Conservation (phyloP, 139 green algal genomes). For the Helicosporidium sp. region DNA sequence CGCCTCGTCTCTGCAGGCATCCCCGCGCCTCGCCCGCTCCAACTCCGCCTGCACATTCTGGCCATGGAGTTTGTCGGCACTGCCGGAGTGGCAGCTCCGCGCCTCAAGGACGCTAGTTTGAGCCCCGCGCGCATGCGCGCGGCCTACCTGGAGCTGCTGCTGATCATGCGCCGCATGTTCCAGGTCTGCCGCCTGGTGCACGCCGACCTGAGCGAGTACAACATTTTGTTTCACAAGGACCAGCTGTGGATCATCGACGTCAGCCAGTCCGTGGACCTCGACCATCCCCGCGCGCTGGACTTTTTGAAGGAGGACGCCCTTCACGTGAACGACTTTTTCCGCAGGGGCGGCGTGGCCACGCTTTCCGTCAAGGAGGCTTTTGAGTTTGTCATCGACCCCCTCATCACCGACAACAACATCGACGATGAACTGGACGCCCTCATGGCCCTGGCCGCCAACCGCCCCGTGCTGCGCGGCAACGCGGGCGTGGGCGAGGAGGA, state of each 20-base stretch:
- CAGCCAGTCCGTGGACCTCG: slow-evolving; percentile 85
- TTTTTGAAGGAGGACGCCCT: slow-evolving; percentile 86
- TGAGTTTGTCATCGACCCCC: slow-evolving; percentile 86
- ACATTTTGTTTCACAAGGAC: slow-evolving; percentile 55
- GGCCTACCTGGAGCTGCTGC: slow-evolving; percentile 53
- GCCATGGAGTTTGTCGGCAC: slow-evolving; percentile 82
- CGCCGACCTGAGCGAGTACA: slow-evolving; percentile 92
- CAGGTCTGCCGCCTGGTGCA: slow-evolving; percentile 84
- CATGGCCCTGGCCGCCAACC: slow-evolving; percentile 27
- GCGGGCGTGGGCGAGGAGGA: too few species aligned
- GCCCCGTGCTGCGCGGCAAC: slow-evolving; percentile 1
- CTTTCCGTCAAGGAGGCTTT: slow-evolving; percentile 82
- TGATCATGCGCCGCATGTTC: slow-evolving; percentile 59
- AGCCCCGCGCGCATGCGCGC: slow-evolving; percentile 29
- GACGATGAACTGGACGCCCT: slow-evolving; percentile 60
- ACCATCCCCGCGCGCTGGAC: slow-evolving; percentile 89
- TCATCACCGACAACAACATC: slow-evolving; percentile 53
- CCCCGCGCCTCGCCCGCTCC: slow-evolving; percentile 47
- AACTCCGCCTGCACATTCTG: slow-evolving; percentile 81
- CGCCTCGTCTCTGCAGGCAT: slow-evolving; percentile 57
- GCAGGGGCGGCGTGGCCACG: slow-evolving; percentile 43
- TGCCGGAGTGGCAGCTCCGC: slow-evolving; percentile 62
- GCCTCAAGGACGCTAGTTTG: slow-evolving; percentile 75
- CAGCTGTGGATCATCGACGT: slow-evolving; percentile 81
- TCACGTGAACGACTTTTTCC: slow-evolving; percentile 89